Conservation (phyloP, 2,329 filamentous ascomycete genomes). For the Acarospora socialis region DNA sequence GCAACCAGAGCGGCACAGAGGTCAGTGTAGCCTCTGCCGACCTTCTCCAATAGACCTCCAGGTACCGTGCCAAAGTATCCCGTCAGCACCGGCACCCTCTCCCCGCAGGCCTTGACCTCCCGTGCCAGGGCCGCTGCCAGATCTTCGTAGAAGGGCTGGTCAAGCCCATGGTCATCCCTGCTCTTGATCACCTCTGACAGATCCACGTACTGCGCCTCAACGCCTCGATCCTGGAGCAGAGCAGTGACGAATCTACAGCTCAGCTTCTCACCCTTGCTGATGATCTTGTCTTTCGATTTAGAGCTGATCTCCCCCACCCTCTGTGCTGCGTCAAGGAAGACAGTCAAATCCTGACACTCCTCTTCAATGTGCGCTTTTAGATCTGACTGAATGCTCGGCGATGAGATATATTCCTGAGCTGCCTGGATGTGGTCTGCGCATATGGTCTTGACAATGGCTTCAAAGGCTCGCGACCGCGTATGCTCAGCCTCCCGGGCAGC, state of each 20-base stretch:
- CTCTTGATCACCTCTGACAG: slow-evolving; percentile 68
- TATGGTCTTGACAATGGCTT: slow-evolving; percentile 64
- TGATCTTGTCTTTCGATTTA: slow-evolving; percentile 69
- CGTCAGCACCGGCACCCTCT: slow-evolving; percentile 59
- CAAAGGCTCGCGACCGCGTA: slow-evolving; percentile 43
- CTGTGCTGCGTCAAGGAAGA: slow-evolving; percentile 54
- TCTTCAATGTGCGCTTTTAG: slow-evolving; percentile 52
- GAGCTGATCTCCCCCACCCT: slow-evolving; percentile 55
- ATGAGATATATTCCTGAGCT: slow-evolving; percentile 47
- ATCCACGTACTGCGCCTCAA: slow-evolving; percentile 82
- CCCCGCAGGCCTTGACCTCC: slow-evolving; percentile 50
- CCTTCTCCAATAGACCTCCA: slow-evolving; percentile 76
- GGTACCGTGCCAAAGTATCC: slow-evolving; percentile 93
- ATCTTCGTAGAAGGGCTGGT: slow-evolving; percentile 54
- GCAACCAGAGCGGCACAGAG: slow-evolving; percentile 85
- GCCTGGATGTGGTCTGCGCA: slow-evolving; percentile 67
- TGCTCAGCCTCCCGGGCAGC: slow-evolving; percentile 34
- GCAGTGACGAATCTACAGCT: slow-evolving; percentile 85
- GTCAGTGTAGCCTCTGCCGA: slow-evolving; percentile 93
- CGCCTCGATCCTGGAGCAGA: slow-evolving; percentile 63
- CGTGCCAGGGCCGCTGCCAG: slow-evolving; percentile 47
- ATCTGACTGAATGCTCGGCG: slow-evolving; percentile 40
- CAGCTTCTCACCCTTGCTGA: slow-evolving; percentile 91
- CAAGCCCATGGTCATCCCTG: slow-evolving; percentile 41
- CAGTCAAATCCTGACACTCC: slow-evolving; percentile 69